Conservation (phyloP, 192 early-diverging fungal species). For the Podila verticillata region DNA sequence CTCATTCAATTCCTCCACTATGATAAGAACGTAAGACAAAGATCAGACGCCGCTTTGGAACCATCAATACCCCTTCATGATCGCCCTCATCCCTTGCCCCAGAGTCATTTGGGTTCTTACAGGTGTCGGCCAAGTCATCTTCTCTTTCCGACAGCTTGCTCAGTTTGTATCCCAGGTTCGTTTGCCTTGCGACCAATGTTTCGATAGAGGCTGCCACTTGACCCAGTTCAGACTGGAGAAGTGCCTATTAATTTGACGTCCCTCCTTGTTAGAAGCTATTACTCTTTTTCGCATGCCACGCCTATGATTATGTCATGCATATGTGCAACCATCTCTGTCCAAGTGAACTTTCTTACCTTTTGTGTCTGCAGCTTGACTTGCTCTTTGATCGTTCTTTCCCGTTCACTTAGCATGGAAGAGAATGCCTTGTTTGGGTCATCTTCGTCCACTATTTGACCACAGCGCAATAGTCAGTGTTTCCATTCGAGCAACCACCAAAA, state of each 20-base stretch:
- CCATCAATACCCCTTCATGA: background rate
- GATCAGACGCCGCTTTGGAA: background rate
- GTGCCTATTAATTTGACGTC: slow-evolving; percentile 30
- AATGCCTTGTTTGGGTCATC: slow-evolving; percentile 52
- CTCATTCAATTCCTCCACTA: slow-evolving; percentile 60
- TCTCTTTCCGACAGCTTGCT: slow-evolving; percentile 58
- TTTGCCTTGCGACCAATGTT: slow-evolving; percentile 53
- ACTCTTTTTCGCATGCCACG: background rate
- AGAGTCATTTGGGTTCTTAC: slow-evolving; percentile 22
- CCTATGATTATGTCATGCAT: background rate
- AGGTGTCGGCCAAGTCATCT: slow-evolving; percentile 50
- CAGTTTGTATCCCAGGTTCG: slow-evolving; percentile 51
- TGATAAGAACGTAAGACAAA: background rate
- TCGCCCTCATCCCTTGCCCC: background rate
- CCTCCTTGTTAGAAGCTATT: background rate
- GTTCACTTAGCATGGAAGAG: slow-evolving; percentile 56
- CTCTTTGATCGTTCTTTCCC: slow-evolving; percentile 61
- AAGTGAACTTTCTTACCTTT: slow-evolving; percentile 48
- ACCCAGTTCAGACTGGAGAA: slow-evolving; percentile 53
- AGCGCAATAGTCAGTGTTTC: background rate
- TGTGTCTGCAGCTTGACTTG: slow-evolving; percentile 59
- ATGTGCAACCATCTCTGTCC: background rate
- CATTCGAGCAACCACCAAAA: slow-evolving; percentile 1
- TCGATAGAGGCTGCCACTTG: slow-evolving; percentile 61
- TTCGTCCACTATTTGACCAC: slow-evolving; percentile 16